Evolutionary conservation across 2,329 filamentous ascomycete genomes (phyloP), one percentile per base, ranked within the genome.

Genomic region (Colletotrichum sidae): DNA sequence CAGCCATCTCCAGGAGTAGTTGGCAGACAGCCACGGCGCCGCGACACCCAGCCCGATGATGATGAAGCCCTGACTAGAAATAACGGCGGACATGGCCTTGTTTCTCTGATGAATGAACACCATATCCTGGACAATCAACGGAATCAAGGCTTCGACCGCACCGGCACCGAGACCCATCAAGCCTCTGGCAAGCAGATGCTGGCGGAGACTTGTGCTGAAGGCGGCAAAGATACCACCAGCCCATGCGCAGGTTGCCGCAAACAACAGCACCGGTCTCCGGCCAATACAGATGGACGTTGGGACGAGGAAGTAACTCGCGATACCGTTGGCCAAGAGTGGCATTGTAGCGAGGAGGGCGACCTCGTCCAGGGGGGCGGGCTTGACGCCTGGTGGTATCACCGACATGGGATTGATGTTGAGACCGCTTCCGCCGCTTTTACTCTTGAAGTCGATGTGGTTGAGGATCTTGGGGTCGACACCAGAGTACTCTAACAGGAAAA

Each of bases 21-120:
- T 70, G 9, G 72, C 71, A 1, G 73, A 73, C n/a, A 78, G 62
- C 34, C 71, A 71, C 0, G 77, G 76, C 1, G 73, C 69, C 1
- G 70, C 70, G 5, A 73, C 71, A 12, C 72, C 73, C 2, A 75
- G 67, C 1, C 60, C 70, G 1, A 74, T 73, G 44, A 74, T 72
- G 35, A 76, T 65, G 11, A 77, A 13, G 2, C 74, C 76, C 69
- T 71, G 70, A 13, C 71, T 73, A 5, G 72, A 68, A 15, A 76
- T 63, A 10, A 78, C 68, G 6, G 71, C 68, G 7, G 76, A 74
- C 58, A 78, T 72, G 6, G 72, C 76, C 55, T 69, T 69, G 65
- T 75, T 76, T 4, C 77, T 72, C 70, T 79, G 72, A 57, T 79
- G 77, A 13, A 78, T 72, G 34, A 79, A 79, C 17, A 77, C 73